These are phyloP conservation scores for Heterobasidion annosum DNA, from an alignment of 1,284 basidiomycete genomes.

Conservation along the genomic window DNA sequence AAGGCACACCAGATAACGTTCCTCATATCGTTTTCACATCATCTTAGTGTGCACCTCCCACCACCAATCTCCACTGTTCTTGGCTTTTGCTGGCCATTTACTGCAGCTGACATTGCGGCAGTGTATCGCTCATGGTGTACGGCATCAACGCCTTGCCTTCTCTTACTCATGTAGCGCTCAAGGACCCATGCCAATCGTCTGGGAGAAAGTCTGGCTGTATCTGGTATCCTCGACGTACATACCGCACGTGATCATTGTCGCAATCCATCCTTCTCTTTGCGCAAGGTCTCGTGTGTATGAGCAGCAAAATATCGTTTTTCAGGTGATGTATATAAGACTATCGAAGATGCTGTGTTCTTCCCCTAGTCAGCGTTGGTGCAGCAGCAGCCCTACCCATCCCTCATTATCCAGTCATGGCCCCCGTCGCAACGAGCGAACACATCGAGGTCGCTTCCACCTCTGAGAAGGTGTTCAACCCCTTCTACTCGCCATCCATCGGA, in stretches of 20 bases:
- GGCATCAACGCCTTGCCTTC: no score
- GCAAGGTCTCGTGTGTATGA: slow-evolving; percentile 6
- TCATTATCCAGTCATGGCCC: slow-evolving; percentile 29
- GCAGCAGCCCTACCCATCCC: neutral
- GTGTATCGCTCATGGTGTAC: no score
- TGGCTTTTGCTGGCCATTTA: no score
- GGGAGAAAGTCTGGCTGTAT: no score
- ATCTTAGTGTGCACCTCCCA: no score
- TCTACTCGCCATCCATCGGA: slow-evolving; percentile 51
- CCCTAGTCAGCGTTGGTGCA: neutral
- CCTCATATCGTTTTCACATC: no score
- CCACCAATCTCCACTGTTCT: no score
- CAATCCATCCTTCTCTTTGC: slow-evolving; percentile 11
- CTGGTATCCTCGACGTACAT: neutral
- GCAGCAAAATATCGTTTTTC: neutral
- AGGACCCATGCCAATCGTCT: no score
- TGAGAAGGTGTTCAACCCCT: slow-evolving; percentile 43
- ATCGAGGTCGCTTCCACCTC: slow-evolving; percentile 1
- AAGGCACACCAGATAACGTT: no score
- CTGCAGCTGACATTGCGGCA: no score
- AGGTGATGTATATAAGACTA: no score
- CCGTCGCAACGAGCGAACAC: slow-evolving; percentile 28
- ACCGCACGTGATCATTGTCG: slow-evolving; percentile 10
- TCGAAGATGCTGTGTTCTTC: neutral
- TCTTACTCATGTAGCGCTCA: no score